Conservation (phyloP, 2,329 filamentous ascomycete genomes). For the Aspergillus melleus region DNA sequence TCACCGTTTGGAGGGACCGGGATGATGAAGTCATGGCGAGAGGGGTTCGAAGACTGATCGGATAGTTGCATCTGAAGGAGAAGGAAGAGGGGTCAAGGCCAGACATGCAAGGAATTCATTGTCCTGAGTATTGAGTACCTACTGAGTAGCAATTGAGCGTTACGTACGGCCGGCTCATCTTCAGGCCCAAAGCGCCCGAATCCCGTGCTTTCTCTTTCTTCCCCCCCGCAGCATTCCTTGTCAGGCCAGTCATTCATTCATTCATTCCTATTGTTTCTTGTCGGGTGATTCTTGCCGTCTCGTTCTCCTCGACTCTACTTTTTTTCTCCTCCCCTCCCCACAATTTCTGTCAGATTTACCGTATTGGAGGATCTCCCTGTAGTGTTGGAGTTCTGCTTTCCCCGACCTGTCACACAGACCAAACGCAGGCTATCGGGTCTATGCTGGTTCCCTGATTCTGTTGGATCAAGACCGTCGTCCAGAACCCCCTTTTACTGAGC, state of each 20-base stretch:
- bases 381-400: background rate
- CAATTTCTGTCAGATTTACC: background rate
- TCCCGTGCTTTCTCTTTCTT: background rate
- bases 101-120: background rate
- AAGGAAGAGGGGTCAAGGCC: background rate
- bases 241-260: conserved; percentile 6
- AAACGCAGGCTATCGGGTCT: background rate
- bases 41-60: background rate
- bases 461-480: background rate
- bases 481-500: background rate
- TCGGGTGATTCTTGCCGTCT: conserved; percentile 2
- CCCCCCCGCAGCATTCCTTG: background rate
- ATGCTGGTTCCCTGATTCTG: background rate
- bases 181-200: background rate
- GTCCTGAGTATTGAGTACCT: too few species aligned
- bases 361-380: too few species aligned
- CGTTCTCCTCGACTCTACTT: background rate
- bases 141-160: too few species aligned
- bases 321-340: background rate
- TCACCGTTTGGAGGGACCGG: background rate
- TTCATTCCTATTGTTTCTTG: background rate
- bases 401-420: background rate
- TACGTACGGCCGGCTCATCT: background rate
- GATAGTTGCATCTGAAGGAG: background rate
- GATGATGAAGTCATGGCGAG: conserved; percentile 1